Percentiles rank a stretch among this genome's conserved stretches.
phyloP scores from a whole-genome alignment of 1,284 basidiomycete species.

The Sanghuangporus weigelae region DNA sequence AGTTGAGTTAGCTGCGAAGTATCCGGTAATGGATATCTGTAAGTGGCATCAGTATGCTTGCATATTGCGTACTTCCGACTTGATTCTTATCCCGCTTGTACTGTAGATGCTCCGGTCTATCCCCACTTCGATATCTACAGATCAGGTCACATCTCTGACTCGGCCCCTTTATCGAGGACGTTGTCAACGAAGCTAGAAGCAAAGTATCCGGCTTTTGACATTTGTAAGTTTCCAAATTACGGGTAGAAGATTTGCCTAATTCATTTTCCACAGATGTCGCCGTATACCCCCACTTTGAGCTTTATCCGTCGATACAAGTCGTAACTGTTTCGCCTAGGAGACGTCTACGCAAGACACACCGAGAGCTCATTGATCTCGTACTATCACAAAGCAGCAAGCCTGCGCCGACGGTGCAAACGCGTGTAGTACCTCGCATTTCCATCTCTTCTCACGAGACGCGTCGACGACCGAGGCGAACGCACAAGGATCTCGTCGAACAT shows the following conservation, averaged over 20 bases:
- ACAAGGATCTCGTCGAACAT: slow-evolving; percentile 17
- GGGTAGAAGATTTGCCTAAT: background rate
- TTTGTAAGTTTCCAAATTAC: slow-evolving; percentile 26
- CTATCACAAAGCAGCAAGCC: background rate
- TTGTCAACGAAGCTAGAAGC: slow-evolving; percentile 9
- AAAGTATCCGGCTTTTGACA: slow-evolving; percentile 29
- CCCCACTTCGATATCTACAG: slow-evolving; percentile 20
- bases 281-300: slow-evolving; percentile 27
- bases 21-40: slow-evolving; percentile 16
- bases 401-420: too few species aligned
- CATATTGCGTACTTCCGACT: background rate
- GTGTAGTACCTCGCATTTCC: background rate
- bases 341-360: background rate
- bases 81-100: background rate
- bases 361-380: slow-evolving; percentile 3
- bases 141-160: background rate
- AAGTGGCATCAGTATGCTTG: background rate
- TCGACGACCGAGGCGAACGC: slow-evolving; percentile 11
- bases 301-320: slow-evolving; percentile 20
- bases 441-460: background rate
- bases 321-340: background rate
- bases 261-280: slow-evolving; percentile 22
- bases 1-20: slow-evolving; percentile 13
- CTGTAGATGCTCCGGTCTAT: slow-evolving; percentile 24
- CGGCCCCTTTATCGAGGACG: background rate